Evolutionary conservation across 768 basidiomycete genomes (phyloP).

Genomic region (Lentinula guzmanii): DNA sequence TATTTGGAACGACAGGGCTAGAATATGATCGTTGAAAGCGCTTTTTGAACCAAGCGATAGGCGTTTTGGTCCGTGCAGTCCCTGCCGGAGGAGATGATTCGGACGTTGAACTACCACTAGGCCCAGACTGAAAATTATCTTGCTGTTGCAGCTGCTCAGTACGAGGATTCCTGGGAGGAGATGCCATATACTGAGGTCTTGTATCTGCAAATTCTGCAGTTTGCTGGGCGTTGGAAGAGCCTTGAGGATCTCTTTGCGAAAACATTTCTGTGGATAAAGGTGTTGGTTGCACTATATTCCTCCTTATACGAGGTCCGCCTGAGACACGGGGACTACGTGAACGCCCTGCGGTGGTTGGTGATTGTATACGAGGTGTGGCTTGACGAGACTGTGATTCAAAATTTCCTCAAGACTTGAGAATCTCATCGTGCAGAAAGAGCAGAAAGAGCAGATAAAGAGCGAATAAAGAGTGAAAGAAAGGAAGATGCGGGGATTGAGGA

Average conservation of each 20-base stretch:
- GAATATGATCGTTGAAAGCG: constrained; percentile 10
- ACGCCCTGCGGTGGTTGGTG: not conserved
- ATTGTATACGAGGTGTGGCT: not conserved
- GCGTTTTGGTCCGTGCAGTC: constrained; percentile 7
- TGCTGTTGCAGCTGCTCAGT: not conserved
- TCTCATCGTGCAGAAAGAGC: not conserved
- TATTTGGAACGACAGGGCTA: constrained; percentile 5
- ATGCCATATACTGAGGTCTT: not conserved
- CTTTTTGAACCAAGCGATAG: constrained; percentile 8
- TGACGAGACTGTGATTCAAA: not conserved
- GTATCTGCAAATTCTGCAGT: not conserved
- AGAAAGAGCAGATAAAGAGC: not conserved
- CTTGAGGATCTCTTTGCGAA: not conserved
- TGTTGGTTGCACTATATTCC: not conserved
- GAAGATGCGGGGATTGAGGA: not conserved
- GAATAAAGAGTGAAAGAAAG: not conserved
- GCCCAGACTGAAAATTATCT: not conserved
- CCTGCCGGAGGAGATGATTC: not conserved
- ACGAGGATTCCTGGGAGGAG: not conserved
- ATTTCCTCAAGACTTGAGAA: constrained; percentile 2
- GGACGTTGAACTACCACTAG: not conserved
- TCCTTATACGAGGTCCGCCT: not conserved
- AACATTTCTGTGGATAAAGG: not conserved
- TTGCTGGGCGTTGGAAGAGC: not conserved
- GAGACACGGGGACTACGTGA: not conserved